Evolutionary conservation across 2,329 filamentous ascomycete species (phyloP), one percentile per base, ranked within the genome.

Genomic region (Phoma sp.): DNA sequence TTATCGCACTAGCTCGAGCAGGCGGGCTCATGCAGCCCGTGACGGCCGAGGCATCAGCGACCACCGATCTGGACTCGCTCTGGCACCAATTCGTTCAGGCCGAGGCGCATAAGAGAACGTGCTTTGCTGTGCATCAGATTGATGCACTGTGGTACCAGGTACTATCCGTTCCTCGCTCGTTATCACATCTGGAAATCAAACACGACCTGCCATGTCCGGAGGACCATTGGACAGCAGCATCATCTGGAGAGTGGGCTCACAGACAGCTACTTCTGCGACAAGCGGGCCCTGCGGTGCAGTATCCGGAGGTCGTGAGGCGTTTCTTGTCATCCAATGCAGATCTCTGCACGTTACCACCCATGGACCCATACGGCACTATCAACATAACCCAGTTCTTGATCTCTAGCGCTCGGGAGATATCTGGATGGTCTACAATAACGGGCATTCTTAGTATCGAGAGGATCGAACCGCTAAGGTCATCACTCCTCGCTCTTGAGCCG

Each of bases 131-230:
- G 6, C 64, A 67, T 25, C 62, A 67, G 22, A 61, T 67, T 27
- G 60, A 62, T 37, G 49, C 58, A n/a, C 43, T 65, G 29, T 67
- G 64, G 59, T 65, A 67, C 36, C 64, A 68, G 37, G 57, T 65
- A 19, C 46, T 68, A 3, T 68, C 64, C 4, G 57, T 67, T 3
- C 65, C 64, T 6, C 60, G 64, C 2, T 63, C 58, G 2, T 50
- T 68, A n/a, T 68, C 65, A 6, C 62, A 66, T 35, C 38, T 68
- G 15, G 64, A 68, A 22, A 62, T 67, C 25, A 65, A 67, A 35
- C 62, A 64, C 29, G 57, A 63, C 10, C 41, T 68, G 12, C 65
- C 63, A 15, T 65, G 60, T 32, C 60, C 61, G 9, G 57, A 63
- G 27, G 52, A 62, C 13, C 58, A 61, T 6, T 68, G 62, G 57